Evolutionary conservation across 2,329 filamentous ascomycete genomes (phyloP).

Genomic region (Fusarium xylarioides): DNA sequence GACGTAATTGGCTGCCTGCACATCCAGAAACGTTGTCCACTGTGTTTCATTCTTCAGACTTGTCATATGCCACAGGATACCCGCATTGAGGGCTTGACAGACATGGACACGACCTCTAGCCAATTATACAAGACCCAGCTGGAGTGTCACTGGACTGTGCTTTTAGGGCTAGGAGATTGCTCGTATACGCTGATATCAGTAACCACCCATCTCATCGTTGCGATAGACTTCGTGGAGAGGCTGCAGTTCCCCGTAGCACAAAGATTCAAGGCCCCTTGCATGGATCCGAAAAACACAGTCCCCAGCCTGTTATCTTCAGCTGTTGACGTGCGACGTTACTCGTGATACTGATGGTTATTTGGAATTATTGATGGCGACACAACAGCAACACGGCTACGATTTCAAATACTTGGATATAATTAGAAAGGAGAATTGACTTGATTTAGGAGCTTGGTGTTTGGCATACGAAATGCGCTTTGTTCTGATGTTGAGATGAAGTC

Average conservation of each 20-base stretch:
- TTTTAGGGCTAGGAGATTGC: neutral
- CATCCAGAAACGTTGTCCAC: neutral
- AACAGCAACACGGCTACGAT: neutral
- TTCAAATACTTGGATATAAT: accelerated
- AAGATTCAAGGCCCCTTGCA: neutral
- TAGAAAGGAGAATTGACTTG: accelerated
- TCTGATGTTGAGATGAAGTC: neutral
- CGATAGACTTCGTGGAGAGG: too few species aligned
- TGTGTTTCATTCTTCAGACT: neutral
- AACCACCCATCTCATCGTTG: neutral
- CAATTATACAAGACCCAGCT: neutral
- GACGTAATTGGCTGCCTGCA: neutral
- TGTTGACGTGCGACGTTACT: neutral
- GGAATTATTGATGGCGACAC: neutral
- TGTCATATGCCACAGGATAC: neutral
- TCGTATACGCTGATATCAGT: neutral
- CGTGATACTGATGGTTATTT: neutral
- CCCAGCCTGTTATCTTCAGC: neutral
- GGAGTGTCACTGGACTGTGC: neutral
- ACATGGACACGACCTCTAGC: too few species aligned
- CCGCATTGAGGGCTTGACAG: neutral
- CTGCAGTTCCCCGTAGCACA: too few species aligned
- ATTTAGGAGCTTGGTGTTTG: neutral
- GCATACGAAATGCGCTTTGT: neutral
- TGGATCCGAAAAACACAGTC: neutral